A percentile compares a stretch with the other conserved stretches of the same genome.
Conservation (phyloP, 2,329 filamentous ascomycete genomes). For the Penicillium polonicum region DNA sequence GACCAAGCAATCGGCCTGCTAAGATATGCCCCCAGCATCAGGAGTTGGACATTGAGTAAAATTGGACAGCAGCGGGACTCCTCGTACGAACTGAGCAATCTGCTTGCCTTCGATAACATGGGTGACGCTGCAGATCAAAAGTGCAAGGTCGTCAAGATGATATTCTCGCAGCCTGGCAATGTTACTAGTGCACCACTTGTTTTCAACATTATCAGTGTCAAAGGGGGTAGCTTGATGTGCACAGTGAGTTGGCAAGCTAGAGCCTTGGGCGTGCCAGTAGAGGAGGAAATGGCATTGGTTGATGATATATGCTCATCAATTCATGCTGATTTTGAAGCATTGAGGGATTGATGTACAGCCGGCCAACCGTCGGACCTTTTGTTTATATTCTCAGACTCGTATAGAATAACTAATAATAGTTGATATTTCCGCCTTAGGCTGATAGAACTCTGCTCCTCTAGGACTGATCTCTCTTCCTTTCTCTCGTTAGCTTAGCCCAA, state of each 20-base stretch:
- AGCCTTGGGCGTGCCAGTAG: conserved; percentile 40
- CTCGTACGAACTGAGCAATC: conserved; percentile 50
- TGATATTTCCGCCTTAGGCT: not conserved
- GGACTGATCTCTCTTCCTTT: not conserved
- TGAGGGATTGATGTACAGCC: not conserved
- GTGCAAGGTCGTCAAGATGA: conserved; percentile 34
- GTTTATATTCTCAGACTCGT: not conserved
- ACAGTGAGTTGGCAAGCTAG: conserved; percentile 47
- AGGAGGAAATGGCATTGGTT: conserved; percentile 22
- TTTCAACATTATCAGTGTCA: conserved; percentile 45
- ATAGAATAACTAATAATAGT: not conserved
- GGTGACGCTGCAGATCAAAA: conserved; percentile 13
- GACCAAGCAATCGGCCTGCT: conserved; percentile 48
- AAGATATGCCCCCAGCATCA: conserved; percentile 42
- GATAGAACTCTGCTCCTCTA: not conserved
- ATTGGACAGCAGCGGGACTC: conserved; percentile 40
- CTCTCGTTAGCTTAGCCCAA: not conserved
- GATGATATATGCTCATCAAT: conserved; percentile 17
- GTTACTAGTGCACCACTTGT: conserved; percentile 39
- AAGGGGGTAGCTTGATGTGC: conserved; percentile 41
- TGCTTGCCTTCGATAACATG: conserved; percentile 41
- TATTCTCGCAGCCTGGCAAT: conserved; percentile 49
- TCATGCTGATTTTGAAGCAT: conserved; percentile 10
- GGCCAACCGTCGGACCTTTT: not conserved
- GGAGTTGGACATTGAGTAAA: conserved; percentile 42